These are phyloP conservation scores for Triadica sebifera DNA, from an alignment of 345 rosid genomes.

Conservation along the genomic window DNA sequence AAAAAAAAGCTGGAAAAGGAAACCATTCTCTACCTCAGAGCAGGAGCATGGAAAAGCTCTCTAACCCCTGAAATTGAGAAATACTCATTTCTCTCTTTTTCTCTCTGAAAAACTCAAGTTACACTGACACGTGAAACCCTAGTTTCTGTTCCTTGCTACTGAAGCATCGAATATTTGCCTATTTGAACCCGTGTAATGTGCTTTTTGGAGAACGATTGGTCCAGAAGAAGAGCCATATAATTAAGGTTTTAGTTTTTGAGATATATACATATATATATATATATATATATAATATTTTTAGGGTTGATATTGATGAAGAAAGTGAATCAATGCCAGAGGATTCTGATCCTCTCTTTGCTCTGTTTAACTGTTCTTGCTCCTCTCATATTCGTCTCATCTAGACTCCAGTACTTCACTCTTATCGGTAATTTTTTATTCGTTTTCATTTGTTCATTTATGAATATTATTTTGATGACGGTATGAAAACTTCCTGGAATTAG, in stretches of 20 bases:
- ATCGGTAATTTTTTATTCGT: constrained; percentile 42
- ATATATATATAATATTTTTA: too few relatives aligned
- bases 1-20: constrained; percentile 7
- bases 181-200: constrained; percentile 30
- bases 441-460: neutral
- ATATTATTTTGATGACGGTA: neutral
- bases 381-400: constrained; percentile 52
- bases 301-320: constrained; percentile 59
- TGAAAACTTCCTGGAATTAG: neutral
- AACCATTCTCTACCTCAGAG: constrained; percentile 10
- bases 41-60: constrained; percentile 38
- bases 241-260: constrained; percentile 8
- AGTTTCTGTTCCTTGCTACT: constrained; percentile 23
- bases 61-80: constrained; percentile 4
- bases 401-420: constrained; percentile 48
- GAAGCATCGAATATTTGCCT: constrained; percentile 32
- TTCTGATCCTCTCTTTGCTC: constrained; percentile 69
- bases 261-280: neutral
- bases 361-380: constrained; percentile 73
- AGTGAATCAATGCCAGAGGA: constrained; percentile 73
- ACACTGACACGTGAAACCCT: constrained; percentile 34
- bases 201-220: constrained; percentile 41
- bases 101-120: constrained; percentile 10
- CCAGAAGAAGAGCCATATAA: constrained; percentile 12
- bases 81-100: neutral